Base-by-base conservation (phyloP, 2,329 filamentous ascomycete genomes). In the Aspergillus brunneoviolaceus region DNA sequence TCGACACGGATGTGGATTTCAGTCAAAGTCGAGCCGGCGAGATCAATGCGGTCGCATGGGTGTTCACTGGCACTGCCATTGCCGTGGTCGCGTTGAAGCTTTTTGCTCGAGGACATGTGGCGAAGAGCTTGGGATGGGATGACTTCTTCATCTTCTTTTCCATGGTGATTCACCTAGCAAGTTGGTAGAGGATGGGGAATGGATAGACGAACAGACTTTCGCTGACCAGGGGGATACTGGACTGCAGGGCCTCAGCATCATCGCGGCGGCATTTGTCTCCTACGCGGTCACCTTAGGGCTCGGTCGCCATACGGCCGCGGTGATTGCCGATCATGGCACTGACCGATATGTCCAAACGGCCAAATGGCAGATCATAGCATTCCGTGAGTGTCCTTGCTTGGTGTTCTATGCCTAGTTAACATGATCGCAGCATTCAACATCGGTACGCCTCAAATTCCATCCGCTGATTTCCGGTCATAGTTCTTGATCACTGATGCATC, bases 81-180 rank as follows among this genome's bases (percentile, higher is more conserved):
- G 55, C 29, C 3, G 58, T 62, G 1, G 67, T 71, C 12, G 19
- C 39, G 10, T 59, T 72, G 25, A 72, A 71, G 57, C 47, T 72
- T 7, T 2, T 63, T 48, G 55, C 63, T 2, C 63, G 67, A 11
- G 57, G 62, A 3, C 60, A 61, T 10, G 58, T 67, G 7, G 31
- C 39, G n/a, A 66, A 66, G 25, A 42, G 50, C 4, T 27, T 65
- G 7, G 70, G 69, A 19, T 72, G 70, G 69, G 69, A 71, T 63
- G 69, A 71, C 51, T 69, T 71, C 49, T 70, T 72, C 33, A 72
- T 72, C 25, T 68, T 70, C 45, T 62, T 69, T 19, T 70, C 70
- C 1, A 25, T 70, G 63, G 70, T 72, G 57, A 48, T 53, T 52
- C 2, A 23, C 7, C 27, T 5, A 23, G 23, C 23, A 23, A 4